phyloP scores from a whole-genome alignment of 148 eudicot species.

The Dysphania ambrosioides region DNA sequence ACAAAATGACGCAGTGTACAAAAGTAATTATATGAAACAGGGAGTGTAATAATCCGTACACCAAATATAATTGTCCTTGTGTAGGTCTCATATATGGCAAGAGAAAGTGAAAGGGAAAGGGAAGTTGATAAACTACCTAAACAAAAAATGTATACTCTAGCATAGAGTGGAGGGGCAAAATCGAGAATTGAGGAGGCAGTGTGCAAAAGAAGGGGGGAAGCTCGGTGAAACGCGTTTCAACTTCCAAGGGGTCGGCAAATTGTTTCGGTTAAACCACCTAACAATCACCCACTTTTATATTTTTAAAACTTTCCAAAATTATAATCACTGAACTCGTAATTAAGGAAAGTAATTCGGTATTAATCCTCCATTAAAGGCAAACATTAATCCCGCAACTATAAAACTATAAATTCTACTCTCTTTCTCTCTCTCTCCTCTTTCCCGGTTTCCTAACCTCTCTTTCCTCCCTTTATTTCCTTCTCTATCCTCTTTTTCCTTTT shows the following conservation, averaged over 20 bases:
- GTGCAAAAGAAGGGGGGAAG: conserved; percentile 8
- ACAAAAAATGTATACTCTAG: too few relatives aligned
- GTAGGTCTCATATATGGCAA: too few relatives aligned
- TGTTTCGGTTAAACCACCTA: conserved; percentile 77
- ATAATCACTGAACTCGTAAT: conserved; percentile 3
- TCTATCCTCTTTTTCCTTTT: conserved; percentile 32
- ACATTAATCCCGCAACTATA: conserved; percentile 23
- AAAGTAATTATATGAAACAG: too few relatives aligned
- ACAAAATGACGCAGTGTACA: too few relatives aligned
- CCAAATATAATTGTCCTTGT: too few relatives aligned
- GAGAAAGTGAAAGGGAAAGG: too few relatives aligned
- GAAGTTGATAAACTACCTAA: too few relatives aligned
- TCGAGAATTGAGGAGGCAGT: not conserved
- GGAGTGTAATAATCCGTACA: too few relatives aligned
- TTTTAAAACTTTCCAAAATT: too few relatives aligned
- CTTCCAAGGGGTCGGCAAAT: conserved; percentile 30
- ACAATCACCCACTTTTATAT: conserved; percentile 53
- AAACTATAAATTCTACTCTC: conserved; percentile 44
- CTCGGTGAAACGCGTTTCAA: conserved; percentile 15
- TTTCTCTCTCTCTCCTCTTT: conserved; percentile 45
- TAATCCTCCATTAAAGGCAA: conserved; percentile 21
- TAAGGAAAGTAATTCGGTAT: conserved; percentile 7
- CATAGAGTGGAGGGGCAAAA: too few relatives aligned
- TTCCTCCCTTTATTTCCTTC: too few relatives aligned
- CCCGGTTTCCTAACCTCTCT: conserved; percentile 43